Conservation (phyloP, 1,139 yeast species). For the Entelexis paramagnoliae region DNA sequence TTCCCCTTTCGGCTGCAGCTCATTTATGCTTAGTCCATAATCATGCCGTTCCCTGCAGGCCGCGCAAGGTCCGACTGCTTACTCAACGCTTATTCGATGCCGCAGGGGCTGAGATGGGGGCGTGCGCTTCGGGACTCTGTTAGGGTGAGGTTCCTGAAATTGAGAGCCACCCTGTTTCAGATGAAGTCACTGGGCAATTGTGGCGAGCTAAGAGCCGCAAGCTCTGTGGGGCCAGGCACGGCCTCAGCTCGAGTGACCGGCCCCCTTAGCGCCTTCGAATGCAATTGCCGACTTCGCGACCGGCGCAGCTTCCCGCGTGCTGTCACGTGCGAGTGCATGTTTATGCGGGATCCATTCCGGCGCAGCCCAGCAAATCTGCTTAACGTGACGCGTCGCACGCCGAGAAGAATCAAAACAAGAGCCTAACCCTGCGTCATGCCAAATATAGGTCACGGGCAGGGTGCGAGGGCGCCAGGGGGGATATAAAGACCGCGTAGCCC, state of each 20-base stretch:
- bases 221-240: too few species aligned
- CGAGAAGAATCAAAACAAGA: slow-evolving; percentile 1
- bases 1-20: slow-evolving; percentile 2
- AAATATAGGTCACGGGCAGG: slow-evolving; percentile 4
- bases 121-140: neutral
- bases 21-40: slow-evolving; percentile 1
- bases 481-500: neutral
- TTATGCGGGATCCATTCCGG: neutral
- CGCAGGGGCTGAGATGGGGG: neutral
- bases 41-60: neutral
- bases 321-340: neutral
- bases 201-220: too few species aligned
- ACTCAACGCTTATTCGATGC: neutral
- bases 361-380: neutral
- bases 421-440: slow-evolving; percentile 4
- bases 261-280: too few species aligned
- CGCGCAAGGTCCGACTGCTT: neutral
- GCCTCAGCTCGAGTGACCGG: too few species aligned
- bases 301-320: neutral
- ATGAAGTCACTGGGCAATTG: too few species aligned
- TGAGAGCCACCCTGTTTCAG: neutral
- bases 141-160: neutral
- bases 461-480: neutral
- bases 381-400: slow-evolving; percentile 5
- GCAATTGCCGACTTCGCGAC: neutral